Evolutionary conservation across 169 alveolate genomes (phyloP), one percentile per base, ranked within the genome.

Genomic region (Cyclospora cayetanensis): DNA sequence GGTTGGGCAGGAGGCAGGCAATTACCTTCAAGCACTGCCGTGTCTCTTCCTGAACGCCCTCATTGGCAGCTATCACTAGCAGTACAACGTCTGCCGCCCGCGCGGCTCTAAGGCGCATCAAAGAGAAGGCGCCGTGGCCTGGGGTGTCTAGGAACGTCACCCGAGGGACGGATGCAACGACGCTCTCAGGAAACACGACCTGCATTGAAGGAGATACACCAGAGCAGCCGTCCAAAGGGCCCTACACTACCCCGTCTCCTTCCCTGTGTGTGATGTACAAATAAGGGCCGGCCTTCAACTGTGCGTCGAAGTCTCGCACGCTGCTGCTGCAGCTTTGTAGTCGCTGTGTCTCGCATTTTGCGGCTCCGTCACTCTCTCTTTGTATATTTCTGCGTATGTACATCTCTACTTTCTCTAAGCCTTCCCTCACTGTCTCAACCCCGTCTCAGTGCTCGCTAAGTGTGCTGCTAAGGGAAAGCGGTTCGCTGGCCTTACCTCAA

Each of bases 111-210:
- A n/a, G 27, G 7, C 90, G 77, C 90, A 83, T 83, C 37, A 18
- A 43, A 0, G 70, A 65, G 55, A 83, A 83, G n/a, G 90, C 90
- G 41, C 50, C 79, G 42, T 83, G 90, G 41, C 90, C 90, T 15
- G 90, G 90, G 4, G 90, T 83, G 60, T 83, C 90, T 27, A 83
- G 27, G 25, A 83, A 83, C 0, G 90, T 83, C 25, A 83, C 66
- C 41, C 43, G 37, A 15, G 86, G 66, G 43, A 35, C 86, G 7
- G 86, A 41, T 1, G 86, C 63, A 18, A 66, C 3, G 27, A 76
- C 63, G 25, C 35, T 12, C 66, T 41, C 86, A 22, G 86, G 86
- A 35, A 76, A 37, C 31, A 22, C 27, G 68, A 76, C 68, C 86
- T 76, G 86, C 34, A 50, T 18, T 9, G 34, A 60, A 7, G 25